Conservation (phyloP, 129 eudicot species). For the Flaveria ramosissima region DNA sequence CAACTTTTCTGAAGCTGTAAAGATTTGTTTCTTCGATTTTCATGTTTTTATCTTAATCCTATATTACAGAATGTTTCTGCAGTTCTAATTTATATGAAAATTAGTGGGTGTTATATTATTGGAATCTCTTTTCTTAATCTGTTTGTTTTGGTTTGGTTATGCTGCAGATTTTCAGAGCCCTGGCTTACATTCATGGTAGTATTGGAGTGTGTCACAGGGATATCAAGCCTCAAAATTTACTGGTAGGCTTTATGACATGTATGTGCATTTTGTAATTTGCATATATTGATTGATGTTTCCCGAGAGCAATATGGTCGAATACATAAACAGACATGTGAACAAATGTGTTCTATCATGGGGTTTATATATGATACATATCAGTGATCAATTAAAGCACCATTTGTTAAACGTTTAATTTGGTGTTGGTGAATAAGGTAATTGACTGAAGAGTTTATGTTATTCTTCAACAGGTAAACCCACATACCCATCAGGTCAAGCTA, state of each 20-base stretch:
- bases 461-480: slow-evolving; percentile 73
- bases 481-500: slow-evolving; percentile 85
- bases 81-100: neutral
- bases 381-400: neutral
- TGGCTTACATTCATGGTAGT: slow-evolving; percentile 79
- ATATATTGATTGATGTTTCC: neutral
- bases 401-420: neutral
- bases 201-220: slow-evolving; percentile 94
- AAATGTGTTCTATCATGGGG: neutral
- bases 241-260: slow-evolving; percentile 47
- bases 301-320: neutral
- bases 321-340: slow-evolving; percentile 12
- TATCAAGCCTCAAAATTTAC: slow-evolving; percentile 83
- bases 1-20: neutral
- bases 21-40: neutral
- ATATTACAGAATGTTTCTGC: neutral
- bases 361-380: slow-evolving; percentile 1
- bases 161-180: slow-evolving; percentile 68
- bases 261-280: neutral
- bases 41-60: neutral
- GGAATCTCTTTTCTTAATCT: neutral
- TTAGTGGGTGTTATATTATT: neutral
- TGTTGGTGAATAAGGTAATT: neutral
- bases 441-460: slow-evolving; percentile 16
- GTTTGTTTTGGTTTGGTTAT: slow-evolving; percentile 11